Percentiles rank a stretch among this genome's conserved stretches.
Evolutionary conservation across 129 eudicot species (phyloP).

Genomic region (Escallonia herrerae): DNA sequence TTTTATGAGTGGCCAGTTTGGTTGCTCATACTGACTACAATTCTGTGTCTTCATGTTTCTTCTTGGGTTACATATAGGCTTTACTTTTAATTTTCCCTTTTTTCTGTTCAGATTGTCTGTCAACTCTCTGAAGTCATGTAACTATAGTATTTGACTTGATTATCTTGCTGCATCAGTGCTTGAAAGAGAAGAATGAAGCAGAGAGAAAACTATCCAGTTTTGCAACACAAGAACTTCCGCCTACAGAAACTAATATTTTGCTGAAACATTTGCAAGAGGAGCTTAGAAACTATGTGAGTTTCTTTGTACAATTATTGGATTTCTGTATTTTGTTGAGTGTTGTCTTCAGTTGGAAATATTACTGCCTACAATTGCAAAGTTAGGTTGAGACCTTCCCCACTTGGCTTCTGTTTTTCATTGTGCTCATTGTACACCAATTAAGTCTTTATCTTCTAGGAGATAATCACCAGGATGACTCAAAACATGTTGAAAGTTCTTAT

Average conservation of each 20-base stretch:
- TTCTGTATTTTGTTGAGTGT: neutral
- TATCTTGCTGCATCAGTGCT: constrained; percentile 44
- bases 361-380: too few species aligned
- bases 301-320: constrained; percentile 4
- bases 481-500: too few species aligned
- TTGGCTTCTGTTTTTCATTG: too few species aligned
- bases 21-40: neutral
- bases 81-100: constrained; percentile 1
- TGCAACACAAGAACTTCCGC: constrained; percentile 47
- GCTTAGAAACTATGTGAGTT: constrained; percentile 71
- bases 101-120: neutral
- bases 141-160: constrained; percentile 19
- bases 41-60: neutral
- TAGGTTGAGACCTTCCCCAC: too few species aligned
- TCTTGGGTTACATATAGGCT: neutral
- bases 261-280: constrained; percentile 94
- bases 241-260: constrained; percentile 57
- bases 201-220: constrained; percentile 47
- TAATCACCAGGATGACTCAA: too few species aligned
- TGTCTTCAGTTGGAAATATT: neutral
- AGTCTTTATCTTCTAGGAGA: too few species aligned
- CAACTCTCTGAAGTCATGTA: constrained; percentile 3
- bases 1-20: neutral
- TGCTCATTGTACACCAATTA: too few species aligned
- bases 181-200: constrained; percentile 62